Evolutionary conservation across 2,329 filamentous ascomycete genomes (phyloP).

Genomic region (Herpotrichia juniperi): DNA sequence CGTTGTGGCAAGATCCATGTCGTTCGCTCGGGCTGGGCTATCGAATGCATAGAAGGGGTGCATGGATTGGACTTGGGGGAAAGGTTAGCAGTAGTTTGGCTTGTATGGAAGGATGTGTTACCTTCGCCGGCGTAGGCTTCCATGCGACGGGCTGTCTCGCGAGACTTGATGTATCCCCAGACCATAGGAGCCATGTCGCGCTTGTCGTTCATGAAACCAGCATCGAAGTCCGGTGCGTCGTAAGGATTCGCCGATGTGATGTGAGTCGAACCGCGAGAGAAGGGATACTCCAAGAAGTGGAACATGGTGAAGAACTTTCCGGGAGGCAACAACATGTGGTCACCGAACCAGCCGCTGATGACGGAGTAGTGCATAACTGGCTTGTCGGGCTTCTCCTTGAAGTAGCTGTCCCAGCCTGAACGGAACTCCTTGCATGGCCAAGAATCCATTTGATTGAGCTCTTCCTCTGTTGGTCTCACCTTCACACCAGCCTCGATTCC

Average conservation of each 20-base stretch:
- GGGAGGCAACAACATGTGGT: conserved; percentile 67
- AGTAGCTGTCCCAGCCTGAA: conserved; percentile 79
- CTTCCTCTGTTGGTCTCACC: conserved; percentile 71
- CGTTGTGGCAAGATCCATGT: conserved; percentile 55
- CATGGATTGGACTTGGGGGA: conserved; percentile 59
- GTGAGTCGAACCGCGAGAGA: conserved; percentile 74
- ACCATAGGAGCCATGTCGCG: conserved; percentile 81
- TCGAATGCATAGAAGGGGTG: conserved; percentile 77
- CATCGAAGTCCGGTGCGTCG: conserved; percentile 76
- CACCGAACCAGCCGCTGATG: conserved; percentile 63
- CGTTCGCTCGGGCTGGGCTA: conserved; percentile 70
- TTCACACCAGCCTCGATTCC: conserved; percentile 83
- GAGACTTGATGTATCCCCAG: conserved; percentile 83
- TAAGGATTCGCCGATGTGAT: conserved; percentile 76
- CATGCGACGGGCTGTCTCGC: conserved; percentile 80
- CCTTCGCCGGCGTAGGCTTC: conserved; percentile 79
- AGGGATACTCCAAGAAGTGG: conserved; percentile 79
- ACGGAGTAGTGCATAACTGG: conserved; percentile 85
- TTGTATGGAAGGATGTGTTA: no score
- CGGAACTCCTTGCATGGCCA: conserved; percentile 79
- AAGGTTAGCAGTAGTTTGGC: no score
- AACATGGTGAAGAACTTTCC: conserved; percentile 87
- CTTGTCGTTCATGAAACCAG: conserved; percentile 85
- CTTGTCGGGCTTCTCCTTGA: conserved; percentile 84
- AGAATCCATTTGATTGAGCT: conserved; percentile 69